Evolutionary conservation across 2,329 filamentous ascomycete species (phyloP), one percentile per base, ranked within the genome.

Genomic region (Colletotrichum gloeosporioides): DNA sequence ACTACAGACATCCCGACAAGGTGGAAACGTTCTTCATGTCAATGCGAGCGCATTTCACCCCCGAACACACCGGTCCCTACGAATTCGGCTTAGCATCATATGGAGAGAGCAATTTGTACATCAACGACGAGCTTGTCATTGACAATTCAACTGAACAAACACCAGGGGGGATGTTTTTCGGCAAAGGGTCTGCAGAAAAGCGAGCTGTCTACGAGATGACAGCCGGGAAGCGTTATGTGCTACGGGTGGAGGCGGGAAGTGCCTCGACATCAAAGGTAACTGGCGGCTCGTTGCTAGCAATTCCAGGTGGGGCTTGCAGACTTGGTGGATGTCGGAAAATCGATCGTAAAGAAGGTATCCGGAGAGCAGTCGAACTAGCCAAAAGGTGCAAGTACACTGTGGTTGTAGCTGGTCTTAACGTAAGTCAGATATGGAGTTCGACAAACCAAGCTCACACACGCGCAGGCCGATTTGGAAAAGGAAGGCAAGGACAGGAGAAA

Each of bases 321-420:
- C 86, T 94, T 25, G 92, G 93, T 36, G 91, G 90, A 18, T 90
- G 88, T 81, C 90, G 89, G 77, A 87, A 90, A 39, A 89, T 93
- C 57, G 88, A 92, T 78, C 84, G 88, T 32, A 84, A 90, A 67
- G 87, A 89, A 16, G 91, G 93, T 79, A 92, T 96, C 71, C 85
- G 89, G 64, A 88, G 92, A 75, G 94, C 95, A 1, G 93, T 93
- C 1, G 87, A 89, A 22, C 87, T 94, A 9, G 95, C 95, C 25
- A 90, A 89, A 81, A 88, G 90, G 53, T 92, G 93, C 4, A 94
- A 96, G 71, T 93, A 96, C 81, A 95, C 96, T 59, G 89, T 97
- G 75, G 87, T 96, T 67, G 94, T 95, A 80, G 93, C 93, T 2
- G 95, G 95, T 3, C 89, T 77, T 88, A 95, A 94, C 79, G 90